These are phyloP conservation scores for Pythium rishiriense DNA, from an alignment of 352 stramenopile genomes.

Conservation along the genomic window DNA sequence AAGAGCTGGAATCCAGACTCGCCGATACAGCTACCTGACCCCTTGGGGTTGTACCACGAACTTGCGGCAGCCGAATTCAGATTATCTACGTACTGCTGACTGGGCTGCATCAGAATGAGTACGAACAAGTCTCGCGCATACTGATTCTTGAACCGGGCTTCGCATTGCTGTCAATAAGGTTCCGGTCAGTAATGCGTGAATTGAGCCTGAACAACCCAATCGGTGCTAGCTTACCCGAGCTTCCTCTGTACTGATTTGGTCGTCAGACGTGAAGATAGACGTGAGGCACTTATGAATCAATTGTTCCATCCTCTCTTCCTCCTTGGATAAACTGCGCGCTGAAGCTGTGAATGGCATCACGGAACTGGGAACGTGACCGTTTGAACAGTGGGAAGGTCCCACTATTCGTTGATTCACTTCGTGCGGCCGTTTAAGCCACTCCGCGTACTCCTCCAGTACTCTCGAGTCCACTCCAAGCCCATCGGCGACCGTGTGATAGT, in stretches of 20 bases:
- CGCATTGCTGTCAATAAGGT: constrained; percentile 42
- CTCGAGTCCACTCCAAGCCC: constrained; percentile 24
- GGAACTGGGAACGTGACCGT: background rate
- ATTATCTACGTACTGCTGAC: constrained; percentile 67
- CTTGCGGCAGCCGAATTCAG: constrained; percentile 25
- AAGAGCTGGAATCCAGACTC: constrained; percentile 68
- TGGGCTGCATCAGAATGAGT: constrained; percentile 85
- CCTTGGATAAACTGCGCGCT: constrained; percentile 50
- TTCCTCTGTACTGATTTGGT: constrained; percentile 53
- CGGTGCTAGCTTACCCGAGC: constrained; percentile 38
- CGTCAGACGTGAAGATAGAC: constrained; percentile 81
- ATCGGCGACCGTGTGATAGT: constrained; percentile 26
- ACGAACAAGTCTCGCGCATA: constrained; percentile 82
- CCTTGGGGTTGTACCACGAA: constrained; percentile 80
- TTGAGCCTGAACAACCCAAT: background rate
- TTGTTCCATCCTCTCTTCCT: constrained; percentile 78
- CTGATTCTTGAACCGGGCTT: constrained; percentile 60
- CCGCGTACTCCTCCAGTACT: constrained; percentile 26
- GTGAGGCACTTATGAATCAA: constrained; percentile 83
- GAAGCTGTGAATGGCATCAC: background rate
- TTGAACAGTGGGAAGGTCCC: background rate
- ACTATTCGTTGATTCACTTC: constrained; percentile 26
- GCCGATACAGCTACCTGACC: constrained; percentile 79
- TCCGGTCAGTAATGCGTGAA: background rate
- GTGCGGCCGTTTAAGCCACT: constrained; percentile 31